These are phyloP conservation scores for Didymella pinodella DNA, from an alignment of 2,329 filamentous ascomycete species.

Conservation along the genomic window DNA sequence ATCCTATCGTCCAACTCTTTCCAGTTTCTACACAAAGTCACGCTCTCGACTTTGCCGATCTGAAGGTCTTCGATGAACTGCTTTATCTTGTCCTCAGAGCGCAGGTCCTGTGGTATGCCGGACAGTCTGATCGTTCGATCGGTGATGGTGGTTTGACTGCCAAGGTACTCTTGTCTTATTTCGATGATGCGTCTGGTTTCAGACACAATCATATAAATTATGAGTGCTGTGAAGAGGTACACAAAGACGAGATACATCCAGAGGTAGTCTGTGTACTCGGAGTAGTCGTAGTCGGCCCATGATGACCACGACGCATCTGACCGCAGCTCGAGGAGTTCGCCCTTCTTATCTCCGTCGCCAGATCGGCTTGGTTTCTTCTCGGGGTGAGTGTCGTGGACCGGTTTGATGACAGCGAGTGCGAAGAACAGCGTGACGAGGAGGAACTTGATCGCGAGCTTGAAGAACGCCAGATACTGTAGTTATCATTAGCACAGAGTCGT, in stretches of 20 bases:
- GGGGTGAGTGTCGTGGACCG: slow-evolving; percentile 77
- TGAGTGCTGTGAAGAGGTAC: slow-evolving; percentile 86
- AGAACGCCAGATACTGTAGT: slow-evolving; percentile 82
- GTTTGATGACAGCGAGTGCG: slow-evolving; percentile 79
- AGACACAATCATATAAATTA: slow-evolving; percentile 80
- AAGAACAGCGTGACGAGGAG: slow-evolving; percentile 83
- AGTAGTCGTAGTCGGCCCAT: slow-evolving; percentile 40
- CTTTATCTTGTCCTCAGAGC: slow-evolving; percentile 83
- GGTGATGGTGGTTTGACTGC: slow-evolving; percentile 92
- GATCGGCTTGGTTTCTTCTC: slow-evolving; percentile 32
- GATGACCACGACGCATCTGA: slow-evolving; percentile 28
- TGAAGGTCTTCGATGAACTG: slow-evolving; percentile 85
- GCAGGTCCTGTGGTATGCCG: slow-evolving; percentile 80
- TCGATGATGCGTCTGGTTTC: slow-evolving; percentile 87
- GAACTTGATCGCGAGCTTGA: slow-evolving; percentile 91
- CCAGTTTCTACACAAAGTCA: slow-evolving; percentile 90
- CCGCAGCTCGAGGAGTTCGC: slow-evolving; percentile 31
- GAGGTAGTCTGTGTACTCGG: slow-evolving; percentile 67
- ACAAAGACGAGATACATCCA: slow-evolving; percentile 97
- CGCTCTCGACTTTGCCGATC: slow-evolving; percentile 88
- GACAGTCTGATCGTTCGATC: slow-evolving; percentile 92
- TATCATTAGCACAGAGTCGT: slow-evolving; percentile 11
- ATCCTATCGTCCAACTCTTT: slow-evolving; percentile 78
- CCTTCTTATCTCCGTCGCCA: slow-evolving; percentile 15
- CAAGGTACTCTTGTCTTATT: slow-evolving; percentile 87